Evolutionary conservation across 2,329 filamentous ascomycete species (phyloP).

Genomic region (Exophiala sp.): DNA sequence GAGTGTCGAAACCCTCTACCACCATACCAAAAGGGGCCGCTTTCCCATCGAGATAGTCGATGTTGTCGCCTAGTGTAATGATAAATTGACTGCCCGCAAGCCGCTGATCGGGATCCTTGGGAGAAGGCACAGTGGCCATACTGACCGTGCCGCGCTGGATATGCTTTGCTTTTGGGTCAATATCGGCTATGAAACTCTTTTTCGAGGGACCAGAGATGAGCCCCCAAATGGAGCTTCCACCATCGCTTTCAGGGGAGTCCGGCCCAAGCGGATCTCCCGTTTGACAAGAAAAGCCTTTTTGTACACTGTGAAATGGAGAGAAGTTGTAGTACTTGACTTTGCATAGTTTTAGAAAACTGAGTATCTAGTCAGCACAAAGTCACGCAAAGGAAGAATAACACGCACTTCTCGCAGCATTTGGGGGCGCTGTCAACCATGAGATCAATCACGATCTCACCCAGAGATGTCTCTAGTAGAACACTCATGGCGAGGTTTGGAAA

Average conservation of each 20-base stretch:
- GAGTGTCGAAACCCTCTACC: constrained; percentile 86
- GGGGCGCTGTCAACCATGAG: constrained; percentile 83
- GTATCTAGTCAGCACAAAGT: constrained; percentile 24
- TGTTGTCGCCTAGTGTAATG: constrained; percentile 79
- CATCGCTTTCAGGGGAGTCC: constrained; percentile 76
- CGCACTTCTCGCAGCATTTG: constrained; percentile 90
- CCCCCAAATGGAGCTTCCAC: constrained; percentile 90
- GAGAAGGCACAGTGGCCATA: constrained; percentile 83
- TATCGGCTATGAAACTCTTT: constrained; percentile 74
- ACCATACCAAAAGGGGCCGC: constrained; percentile 94
- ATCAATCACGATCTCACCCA: constrained; percentile 92
- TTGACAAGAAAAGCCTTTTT: constrained; percentile 94
- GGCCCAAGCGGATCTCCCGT: constrained; percentile 91
- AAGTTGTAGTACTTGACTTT: constrained; percentile 99
- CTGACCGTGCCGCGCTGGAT: constrained; percentile 85
- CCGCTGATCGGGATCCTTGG: constrained; percentile 70
- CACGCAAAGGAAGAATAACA: constrained; percentile 25
- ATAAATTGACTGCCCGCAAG: constrained; percentile 90
- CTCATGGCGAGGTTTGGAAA: constrained; percentile 63
- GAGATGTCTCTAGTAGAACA: constrained; percentile 85
- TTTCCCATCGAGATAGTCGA: constrained; percentile 86
- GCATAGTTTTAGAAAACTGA: constrained; percentile 94
- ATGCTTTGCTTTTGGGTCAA: constrained; percentile 84
- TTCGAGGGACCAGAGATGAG: constrained; percentile 63
- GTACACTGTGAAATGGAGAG: constrained; percentile 81